phyloP scores from a whole-genome alignment of 2,329 filamentous ascomycete genomes.

The Cytospora chrysosperma region DNA sequence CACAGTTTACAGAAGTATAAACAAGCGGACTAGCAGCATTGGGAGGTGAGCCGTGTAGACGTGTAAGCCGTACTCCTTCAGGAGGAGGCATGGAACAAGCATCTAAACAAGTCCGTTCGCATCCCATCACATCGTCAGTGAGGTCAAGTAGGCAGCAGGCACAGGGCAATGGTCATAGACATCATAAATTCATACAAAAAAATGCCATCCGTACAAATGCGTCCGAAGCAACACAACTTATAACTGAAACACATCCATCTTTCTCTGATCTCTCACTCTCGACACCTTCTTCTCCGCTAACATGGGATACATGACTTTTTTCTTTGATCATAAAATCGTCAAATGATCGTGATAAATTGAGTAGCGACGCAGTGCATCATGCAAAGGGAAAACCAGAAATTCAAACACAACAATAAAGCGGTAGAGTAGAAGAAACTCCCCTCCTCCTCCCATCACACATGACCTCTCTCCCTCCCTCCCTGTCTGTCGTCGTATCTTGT shows the following conservation, averaged over 20 bases:
- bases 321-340: constrained; percentile 15
- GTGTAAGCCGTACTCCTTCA: not conserved
- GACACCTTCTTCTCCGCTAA: not conserved
- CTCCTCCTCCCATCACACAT: not conserved
- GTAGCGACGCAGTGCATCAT: not conserved
- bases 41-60: too few species aligned
- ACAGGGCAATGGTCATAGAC: not conserved
- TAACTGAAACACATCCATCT: not conserved
- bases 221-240: not conserved
- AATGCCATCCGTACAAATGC: constrained; percentile 4
- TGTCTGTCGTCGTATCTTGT: not conserved
- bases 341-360: not conserved
- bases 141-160: not conserved
- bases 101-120: not conserved
- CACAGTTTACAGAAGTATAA: too few species aligned
- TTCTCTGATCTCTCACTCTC: too few species aligned
- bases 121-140: not conserved
- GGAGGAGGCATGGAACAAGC: not conserved
- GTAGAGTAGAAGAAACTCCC: not conserved
- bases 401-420: not conserved
- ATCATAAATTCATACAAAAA: not conserved
- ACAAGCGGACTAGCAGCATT: too few species aligned
- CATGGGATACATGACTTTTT: constrained; percentile 9
- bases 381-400: not conserved
- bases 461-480: not conserved